Conservation (phyloP, 2,329 filamentous ascomycete genomes). For the Davidsoniella virescens region DNA sequence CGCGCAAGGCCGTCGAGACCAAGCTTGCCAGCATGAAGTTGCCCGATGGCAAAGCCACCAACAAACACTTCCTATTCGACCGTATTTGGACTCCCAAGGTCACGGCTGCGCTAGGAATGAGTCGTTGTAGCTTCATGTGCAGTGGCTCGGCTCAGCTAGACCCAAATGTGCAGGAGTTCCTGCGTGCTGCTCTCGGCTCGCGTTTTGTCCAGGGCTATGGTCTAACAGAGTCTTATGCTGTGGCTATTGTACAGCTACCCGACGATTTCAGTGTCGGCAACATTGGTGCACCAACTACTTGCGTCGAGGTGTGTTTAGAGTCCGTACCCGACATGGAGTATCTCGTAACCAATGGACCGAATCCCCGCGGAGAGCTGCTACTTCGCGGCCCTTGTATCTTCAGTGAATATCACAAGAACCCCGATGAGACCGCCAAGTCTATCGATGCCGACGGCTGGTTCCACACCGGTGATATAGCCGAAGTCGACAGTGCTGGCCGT, state of each 20-base stretch:
- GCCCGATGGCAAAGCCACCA: slow-evolving; percentile 55
- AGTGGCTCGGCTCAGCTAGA: slow-evolving; percentile 86
- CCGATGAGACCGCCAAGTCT: slow-evolving; percentile 68
- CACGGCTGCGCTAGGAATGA: slow-evolving; percentile 62
- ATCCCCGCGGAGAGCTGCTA: slow-evolving; percentile 78
- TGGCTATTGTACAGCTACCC: slow-evolving; percentile 50
- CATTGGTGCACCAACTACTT: slow-evolving; percentile 56
- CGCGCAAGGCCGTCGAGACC: slow-evolving; percentile 58
- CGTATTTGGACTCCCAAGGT: slow-evolving; percentile 87
- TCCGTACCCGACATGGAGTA: slow-evolving; percentile 95
- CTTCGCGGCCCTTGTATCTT: slow-evolving; percentile 70
- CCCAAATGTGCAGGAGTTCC: slow-evolving; percentile 72
- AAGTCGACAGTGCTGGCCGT: slow-evolving; percentile 69
- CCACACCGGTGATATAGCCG: slow-evolving; percentile 82
- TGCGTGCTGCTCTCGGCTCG: slow-evolving; percentile 67
- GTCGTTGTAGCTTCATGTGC: slow-evolving; percentile 56
- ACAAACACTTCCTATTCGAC: slow-evolving; percentile 64
- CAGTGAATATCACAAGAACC: slow-evolving; percentile 77
- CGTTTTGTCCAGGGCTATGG: slow-evolving; percentile 80
- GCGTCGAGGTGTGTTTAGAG: slow-evolving; percentile 60
- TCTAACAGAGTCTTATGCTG: slow-evolving; percentile 82
- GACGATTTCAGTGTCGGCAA: slow-evolving; percentile 64
- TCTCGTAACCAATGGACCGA: slow-evolving; percentile 67
- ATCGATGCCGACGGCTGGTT: slow-evolving; percentile 91
- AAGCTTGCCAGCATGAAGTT: slow-evolving; percentile 69